These are phyloP conservation scores for Moricandia moricandioides DNA, from an alignment of 345 rosid species.

Conservation along the genomic window DNA sequence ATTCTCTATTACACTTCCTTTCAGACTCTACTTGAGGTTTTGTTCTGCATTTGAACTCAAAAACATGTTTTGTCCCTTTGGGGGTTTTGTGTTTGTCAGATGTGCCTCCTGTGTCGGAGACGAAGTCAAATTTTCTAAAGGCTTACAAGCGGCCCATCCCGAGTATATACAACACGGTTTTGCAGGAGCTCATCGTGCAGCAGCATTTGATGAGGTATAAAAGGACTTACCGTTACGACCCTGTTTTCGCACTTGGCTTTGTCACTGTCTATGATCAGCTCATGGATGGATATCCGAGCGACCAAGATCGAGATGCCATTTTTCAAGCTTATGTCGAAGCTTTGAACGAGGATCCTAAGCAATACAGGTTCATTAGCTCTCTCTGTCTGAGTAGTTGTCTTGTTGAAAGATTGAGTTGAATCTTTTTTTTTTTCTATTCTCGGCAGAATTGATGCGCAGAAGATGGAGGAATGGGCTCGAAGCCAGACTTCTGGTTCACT, in stretches of 20 bases:
- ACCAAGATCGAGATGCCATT: constrained; percentile 81
- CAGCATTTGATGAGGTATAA: constrained; percentile 94
- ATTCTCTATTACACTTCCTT: not conserved
- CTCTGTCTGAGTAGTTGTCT: not conserved
- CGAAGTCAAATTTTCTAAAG: constrained; percentile 73
- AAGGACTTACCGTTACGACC: constrained; percentile 73
- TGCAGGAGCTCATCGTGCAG: constrained; percentile 92
- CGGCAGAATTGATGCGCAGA: constrained; percentile 71
- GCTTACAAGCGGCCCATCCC: constrained; percentile 91
- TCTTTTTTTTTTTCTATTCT: not conserved
- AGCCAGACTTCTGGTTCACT: constrained; percentile 66
- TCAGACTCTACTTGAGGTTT: not conserved
- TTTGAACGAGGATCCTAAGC: constrained; percentile 81
- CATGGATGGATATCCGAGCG: constrained; percentile 97
- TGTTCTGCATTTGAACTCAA: not conserved
- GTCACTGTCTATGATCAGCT: constrained; percentile 95
- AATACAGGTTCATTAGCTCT: constrained; percentile 61
- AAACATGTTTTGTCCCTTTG: no score
- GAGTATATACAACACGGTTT: constrained; percentile 76
- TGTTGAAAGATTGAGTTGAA: not conserved
- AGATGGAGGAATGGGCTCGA: constrained; percentile 92
- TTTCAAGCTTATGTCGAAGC: constrained; percentile 81
- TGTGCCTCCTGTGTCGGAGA: constrained; percentile 82
- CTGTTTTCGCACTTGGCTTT: constrained; percentile 92
- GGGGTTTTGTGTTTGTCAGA: constrained; percentile 40